Base-by-base conservation (phyloP, 768 basidiomycete species). In the Albatrellus ellisii region DNA sequence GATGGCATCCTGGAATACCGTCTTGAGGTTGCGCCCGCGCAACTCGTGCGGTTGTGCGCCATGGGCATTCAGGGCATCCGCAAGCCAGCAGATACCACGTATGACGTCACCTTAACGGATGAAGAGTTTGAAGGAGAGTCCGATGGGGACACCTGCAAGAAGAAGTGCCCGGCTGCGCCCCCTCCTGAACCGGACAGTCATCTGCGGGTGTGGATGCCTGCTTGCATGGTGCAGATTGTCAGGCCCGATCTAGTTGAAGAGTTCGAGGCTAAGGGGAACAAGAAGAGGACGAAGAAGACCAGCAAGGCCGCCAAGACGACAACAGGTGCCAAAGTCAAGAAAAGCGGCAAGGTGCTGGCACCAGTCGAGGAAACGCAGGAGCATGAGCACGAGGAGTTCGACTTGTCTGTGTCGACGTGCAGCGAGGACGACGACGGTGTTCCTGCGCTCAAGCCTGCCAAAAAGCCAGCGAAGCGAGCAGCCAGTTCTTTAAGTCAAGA, bases 141-240 rank as follows among this genome's bases (percentile, higher is more conserved):
- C 3, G 74, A 66, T 6, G 69, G 66, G 0, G 66, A 60, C 1
- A 67, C 64, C n/a, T 62, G 59, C 9, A 51, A 26, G 36, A 59
- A 56, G 43, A 51, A 53, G 48, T 8, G 64, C 61, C 51, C 59
- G 36, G 65, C 63, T 31, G 62, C 59, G 39, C 58, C 63, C 29
- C 59, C 72, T 3, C 62, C 67, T 2, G 69, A 75, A 48, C 78
- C 79, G 0, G 59, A 64, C n/a, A 68, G 63, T 36, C 70, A 72
- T 42, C 56, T 79, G 37, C 68, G 80, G 11, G 56, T 89, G 9
- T 94, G 89, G 89, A 70, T 90, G 59, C 84, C 89, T 0, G 86
- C 82, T 18, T 77, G 70, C 41, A 79, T 94, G 68, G 71, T 91
- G 9, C 59, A 64, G 10, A 57, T 75, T 25, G 85, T 72, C 2